Percentiles rank a stretch among this genome's conserved stretches.
Conservation (phyloP, 2,329 filamentous ascomycete species). For the Torrubiellomyces zombiae region DNA sequence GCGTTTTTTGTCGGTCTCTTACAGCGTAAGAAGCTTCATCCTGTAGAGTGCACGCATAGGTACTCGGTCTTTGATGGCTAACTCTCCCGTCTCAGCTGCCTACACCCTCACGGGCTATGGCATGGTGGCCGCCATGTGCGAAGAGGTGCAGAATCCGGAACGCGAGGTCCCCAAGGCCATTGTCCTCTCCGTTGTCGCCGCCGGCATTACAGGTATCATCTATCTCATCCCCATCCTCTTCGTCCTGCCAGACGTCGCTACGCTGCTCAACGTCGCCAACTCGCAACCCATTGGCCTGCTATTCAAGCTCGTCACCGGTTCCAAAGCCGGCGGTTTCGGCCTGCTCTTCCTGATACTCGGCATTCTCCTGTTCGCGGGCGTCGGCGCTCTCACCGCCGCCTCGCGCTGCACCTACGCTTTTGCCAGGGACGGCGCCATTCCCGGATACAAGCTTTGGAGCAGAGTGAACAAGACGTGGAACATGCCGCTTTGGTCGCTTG, state of each 20-base stretch:
- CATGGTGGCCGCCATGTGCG: constrained; percentile 36
- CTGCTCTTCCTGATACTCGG: constrained; percentile 61
- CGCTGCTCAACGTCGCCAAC: constrained; percentile 47
- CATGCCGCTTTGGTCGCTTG: constrained; percentile 53
- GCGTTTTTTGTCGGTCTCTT: constrained; percentile 39
- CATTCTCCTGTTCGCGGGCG: constrained; percentile 61
- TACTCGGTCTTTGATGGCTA: too few species aligned
- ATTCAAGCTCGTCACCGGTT: constrained; percentile 62
- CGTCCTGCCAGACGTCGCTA: constrained; percentile 50
- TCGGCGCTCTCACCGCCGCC: constrained; percentile 57
- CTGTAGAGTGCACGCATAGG: too few species aligned
- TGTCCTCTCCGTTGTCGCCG: constrained; percentile 48
- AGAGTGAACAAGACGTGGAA: constrained; percentile 47
- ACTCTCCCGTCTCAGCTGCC: constrained; percentile 12
- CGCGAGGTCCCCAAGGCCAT: constrained; percentile 51
- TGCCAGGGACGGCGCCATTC: constrained; percentile 58
- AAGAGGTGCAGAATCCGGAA: constrained; percentile 44
- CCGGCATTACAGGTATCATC: constrained; percentile 41
- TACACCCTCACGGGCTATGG: constrained; percentile 30
- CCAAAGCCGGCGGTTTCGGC: constrained; percentile 55
- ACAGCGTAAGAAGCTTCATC: constrained; percentile 20
- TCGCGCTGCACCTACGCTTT: constrained; percentile 63
- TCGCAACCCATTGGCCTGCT: constrained; percentile 61
- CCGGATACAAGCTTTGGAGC: constrained; percentile 49
- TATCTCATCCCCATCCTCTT: constrained; percentile 64